These are phyloP conservation scores for Neurospora hispaniola DNA, from an alignment of 495 filamentous ascomycete species.

Conservation along the genomic window DNA sequence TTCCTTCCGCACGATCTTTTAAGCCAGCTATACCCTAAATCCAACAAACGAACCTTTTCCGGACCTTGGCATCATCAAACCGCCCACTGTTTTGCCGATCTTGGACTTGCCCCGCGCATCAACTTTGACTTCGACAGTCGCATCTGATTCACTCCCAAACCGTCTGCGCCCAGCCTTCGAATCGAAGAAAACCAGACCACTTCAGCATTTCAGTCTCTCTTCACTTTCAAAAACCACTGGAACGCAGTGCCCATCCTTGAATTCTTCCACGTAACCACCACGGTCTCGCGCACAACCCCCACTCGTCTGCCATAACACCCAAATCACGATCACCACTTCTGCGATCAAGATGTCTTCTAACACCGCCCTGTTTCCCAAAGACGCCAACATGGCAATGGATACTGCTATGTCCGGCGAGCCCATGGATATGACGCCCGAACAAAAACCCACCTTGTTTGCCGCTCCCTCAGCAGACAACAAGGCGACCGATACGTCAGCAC, in stretches of 20 bases:
- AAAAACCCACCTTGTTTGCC: neutral
- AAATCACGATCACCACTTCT: neutral
- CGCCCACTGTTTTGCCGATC: neutral
- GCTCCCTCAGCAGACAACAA: constrained; percentile 9
- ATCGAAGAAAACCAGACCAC: neutral
- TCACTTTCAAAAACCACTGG: neutral
- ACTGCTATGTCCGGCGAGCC: constrained; percentile 3
- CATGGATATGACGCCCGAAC: constrained; percentile 16
- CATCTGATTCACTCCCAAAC: neutral
- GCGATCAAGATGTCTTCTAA: constrained; percentile 23
- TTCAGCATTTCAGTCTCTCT: neutral
- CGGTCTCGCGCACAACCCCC: neutral
- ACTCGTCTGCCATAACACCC: neutral
- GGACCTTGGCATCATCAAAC: neutral
- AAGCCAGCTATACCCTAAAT: neutral
- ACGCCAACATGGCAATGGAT: constrained; percentile 42
- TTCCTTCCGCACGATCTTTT: neutral
- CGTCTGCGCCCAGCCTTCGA: neutral
- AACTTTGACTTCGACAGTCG: neutral
- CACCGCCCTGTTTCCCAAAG: constrained; percentile 42
- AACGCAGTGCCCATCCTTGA: neutral
- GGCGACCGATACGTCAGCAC: constrained; percentile 14
- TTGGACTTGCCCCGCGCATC: neutral
- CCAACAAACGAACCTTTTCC: neutral
- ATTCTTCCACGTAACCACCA: neutral